Evolutionary conservation across 2,329 filamentous ascomycete species (phyloP), one percentile per base, ranked within the genome.

Genomic region (Falciphora oryzae): DNA sequence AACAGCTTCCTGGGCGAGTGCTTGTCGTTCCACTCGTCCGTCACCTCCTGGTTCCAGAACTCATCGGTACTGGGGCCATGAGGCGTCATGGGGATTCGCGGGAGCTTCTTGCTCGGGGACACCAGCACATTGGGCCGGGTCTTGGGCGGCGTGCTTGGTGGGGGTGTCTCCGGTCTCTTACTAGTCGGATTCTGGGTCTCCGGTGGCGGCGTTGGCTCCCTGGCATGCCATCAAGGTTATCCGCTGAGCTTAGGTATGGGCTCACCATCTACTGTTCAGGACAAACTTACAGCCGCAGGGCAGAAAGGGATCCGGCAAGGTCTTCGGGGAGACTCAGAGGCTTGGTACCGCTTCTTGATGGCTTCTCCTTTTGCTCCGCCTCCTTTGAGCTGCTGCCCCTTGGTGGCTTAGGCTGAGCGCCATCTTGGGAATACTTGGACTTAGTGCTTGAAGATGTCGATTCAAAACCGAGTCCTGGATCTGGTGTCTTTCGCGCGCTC

Each of bases 11-110:
- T 69, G 4, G 74, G 74, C 1, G 74, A 75, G 71, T 87, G 83
- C 63, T 85, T 78, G 59, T 88, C 86, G 66, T 88, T 87, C 85
- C 86, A 89, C 58, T 85, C 82, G 68, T 89, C 84, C 29, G 86
- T 79, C 22, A 83, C 73, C 16, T 83, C 82, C 66, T 83, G 82
- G 63, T 78, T 79, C 87, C 86, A 89, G 70, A 88, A 89, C 8
- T 76, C 77, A 66, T 88, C 85, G 56, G 80, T 80, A 63, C 76
- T 83, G 28, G 81, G 80, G 31, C 78, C 75, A 65, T 87, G 80
- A 3, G 84, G 83, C 1, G 84, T 83, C 50, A 77, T 76, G 2
- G 85, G 85, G 57, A 88, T 84, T 0, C 75, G 75, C 3, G 70
- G 64, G 1, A 75, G 69, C 64, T 75, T 77, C 63, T 73, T 76